A percentile compares a stretch with the other conserved stretches of the same genome.
Evolutionary conservation across 2,329 filamentous ascomycete species (phyloP).

Genomic region (Xylariomycetidae sp.): DNA sequence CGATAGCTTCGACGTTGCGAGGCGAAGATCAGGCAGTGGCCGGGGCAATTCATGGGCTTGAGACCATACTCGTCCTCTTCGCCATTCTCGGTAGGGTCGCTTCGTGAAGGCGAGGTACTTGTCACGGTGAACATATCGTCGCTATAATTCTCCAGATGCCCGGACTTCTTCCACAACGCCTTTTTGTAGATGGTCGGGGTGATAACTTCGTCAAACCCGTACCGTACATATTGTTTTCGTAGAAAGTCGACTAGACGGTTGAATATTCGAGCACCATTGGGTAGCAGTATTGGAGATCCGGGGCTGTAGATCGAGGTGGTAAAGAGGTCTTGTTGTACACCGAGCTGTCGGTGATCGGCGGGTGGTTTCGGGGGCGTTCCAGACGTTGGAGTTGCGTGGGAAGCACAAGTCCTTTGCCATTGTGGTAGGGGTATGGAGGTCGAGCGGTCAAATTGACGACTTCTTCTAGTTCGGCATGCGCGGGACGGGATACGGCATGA

Average conservation of each 20-base stretch:
- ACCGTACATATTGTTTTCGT: conserved; percentile 76
- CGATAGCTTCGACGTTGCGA: conserved; percentile 82
- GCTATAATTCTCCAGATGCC: conserved; percentile 84
- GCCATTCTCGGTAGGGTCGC: conserved; percentile 24
- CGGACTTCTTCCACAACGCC: conserved; percentile 78
- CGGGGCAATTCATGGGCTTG: conserved; percentile 98
- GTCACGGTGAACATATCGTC: conserved; percentile 88
- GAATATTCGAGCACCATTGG: conserved; percentile 76
- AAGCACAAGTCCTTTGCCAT: conserved; percentile 23
- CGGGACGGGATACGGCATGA: too few relatives aligned
- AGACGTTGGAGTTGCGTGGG: conserved; percentile 22
- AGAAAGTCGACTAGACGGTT: conserved; percentile 79
- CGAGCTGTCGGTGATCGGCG: conserved; percentile 57
- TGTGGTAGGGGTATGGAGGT: too few relatives aligned
- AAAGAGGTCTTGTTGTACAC: conserved; percentile 68
- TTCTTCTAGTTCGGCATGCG: too few relatives aligned
- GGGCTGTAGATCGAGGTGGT: conserved; percentile 76
- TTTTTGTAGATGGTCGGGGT: conserved; percentile 90
- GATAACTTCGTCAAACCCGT: conserved; percentile 84
- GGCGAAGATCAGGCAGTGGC: conserved; percentile 83
- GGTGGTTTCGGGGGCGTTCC: conserved; percentile 19
- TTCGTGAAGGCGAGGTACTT: conserved; percentile 42
- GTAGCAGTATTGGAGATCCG: conserved; percentile 79
- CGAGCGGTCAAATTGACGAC: too few relatives aligned
- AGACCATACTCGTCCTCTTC: conserved; percentile 48